Percentiles rank a stretch among this genome's conserved stretches.
Conservation (phyloP, 306 rosid genomes). For the Urtica urens region DNA sequence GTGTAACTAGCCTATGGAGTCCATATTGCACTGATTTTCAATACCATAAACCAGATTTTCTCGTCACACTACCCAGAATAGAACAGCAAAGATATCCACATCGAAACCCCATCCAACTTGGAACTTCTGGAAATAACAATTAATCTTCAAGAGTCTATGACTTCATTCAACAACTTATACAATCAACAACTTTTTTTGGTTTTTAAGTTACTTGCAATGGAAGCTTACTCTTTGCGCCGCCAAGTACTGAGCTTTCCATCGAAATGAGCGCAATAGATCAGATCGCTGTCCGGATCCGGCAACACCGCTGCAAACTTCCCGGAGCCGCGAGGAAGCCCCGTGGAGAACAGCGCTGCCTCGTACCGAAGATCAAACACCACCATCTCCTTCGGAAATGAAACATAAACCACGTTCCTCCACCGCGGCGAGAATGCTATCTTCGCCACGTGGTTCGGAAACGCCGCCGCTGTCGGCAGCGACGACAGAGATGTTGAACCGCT, state of each 20-base stretch:
- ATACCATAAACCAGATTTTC: no score
- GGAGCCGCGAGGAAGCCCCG: conserved; percentile 72
- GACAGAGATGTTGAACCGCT: not conserved
- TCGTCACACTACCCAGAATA: no score
- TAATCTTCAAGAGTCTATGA: no score
- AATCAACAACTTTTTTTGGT: not conserved
- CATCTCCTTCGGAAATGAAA: conserved; percentile 83
- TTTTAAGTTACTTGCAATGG: not conserved
- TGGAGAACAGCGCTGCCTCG: conserved; percentile 41
- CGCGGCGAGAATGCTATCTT: conserved; percentile 63
- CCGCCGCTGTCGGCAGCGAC: conserved; percentile 36
- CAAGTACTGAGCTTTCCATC: conserved; percentile 93
- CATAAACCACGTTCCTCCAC: conserved; percentile 67
- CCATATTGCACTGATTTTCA: no score
- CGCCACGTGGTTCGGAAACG: conserved; percentile 47
- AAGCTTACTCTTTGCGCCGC: conserved; percentile 79
- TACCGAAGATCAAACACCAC: conserved; percentile 86
- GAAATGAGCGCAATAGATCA: conserved; percentile 72
- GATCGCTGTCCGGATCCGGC: conserved; percentile 69
- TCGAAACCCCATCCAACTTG: no score
- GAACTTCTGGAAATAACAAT: no score
- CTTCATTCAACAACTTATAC: no score
- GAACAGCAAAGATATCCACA: no score
- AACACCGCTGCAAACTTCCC: conserved; percentile 83
- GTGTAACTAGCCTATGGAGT: no score